Evolutionary conservation across 139 green algal species (phyloP), one percentile per base, ranked within the genome.

Genomic region (Picochlorum sp.): DNA sequence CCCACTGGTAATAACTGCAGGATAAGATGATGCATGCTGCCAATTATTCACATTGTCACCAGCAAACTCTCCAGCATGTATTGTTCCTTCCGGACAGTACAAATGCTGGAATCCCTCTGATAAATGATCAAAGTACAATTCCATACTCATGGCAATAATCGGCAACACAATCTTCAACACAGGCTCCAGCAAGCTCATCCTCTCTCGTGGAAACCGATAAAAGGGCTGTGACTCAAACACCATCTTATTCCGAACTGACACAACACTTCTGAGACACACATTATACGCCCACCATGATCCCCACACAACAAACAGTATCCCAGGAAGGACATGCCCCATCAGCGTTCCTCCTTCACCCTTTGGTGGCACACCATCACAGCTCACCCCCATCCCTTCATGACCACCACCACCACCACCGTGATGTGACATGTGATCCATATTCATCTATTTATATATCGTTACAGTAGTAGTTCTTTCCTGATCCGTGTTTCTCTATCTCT

Each of bases 21-120:
- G 71, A 18, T 81, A 81, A 20, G 51, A 68, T 2, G 68, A 45
- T 23, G 71, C 49, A 52, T 81, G 75, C 57, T 81, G 75, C 66
- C 65, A 80, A 45, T 80, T 81, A 34, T 78, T 72, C 18, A 81
- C 16, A 52, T 81, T 54, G 8, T 10, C 38, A 4, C 69, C 21
- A 2, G 55, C 56, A 57, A 81, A 77, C 4, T 63, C 56, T 1
- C 75, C 75, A 9, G 44, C 69, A 16, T 44, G 57, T 16, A 49
- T 37, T 26, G 69, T 71, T 47, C 69, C 69, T 45, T 70, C 16
- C 9, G 69, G 62, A 23, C 69, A 76, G 55, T 66, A 60, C n/a
- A 76, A 37, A n/a, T 60, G 15, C 24, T 57, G 45, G 41, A 66
- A 66, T 20, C 37, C 37, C n/a, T 66, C 44, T 21, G 47, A 18